Conservation (phyloP, 2,329 filamentous ascomycete genomes). For the Didymella arachidicola region DNA sequence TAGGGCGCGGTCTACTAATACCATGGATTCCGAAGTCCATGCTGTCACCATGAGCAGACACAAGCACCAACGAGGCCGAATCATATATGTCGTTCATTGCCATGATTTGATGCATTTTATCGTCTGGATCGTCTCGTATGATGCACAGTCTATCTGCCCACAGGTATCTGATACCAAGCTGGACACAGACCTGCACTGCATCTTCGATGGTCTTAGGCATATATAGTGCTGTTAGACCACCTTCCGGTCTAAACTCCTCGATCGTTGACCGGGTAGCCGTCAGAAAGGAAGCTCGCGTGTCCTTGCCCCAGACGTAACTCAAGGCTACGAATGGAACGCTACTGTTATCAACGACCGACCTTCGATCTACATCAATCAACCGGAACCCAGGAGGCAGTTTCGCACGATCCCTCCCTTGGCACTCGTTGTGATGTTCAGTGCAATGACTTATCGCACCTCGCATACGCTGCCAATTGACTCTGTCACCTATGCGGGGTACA, state of each 20-base stretch:
- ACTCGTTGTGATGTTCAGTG: too few relatives aligned
- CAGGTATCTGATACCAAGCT: slow-evolving; percentile 1
- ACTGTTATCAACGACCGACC: too few relatives aligned
- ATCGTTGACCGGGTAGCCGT: not conserved
- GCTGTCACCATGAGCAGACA: not conserved
- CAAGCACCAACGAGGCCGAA: not conserved
- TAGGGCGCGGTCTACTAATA: not conserved
- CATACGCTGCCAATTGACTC: too few relatives aligned
- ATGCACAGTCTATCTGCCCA: slow-evolving; percentile 15
- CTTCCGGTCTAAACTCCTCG: not conserved
- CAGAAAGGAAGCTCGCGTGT: not conserved
- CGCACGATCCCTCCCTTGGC: too few relatives aligned
- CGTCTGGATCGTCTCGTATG: slow-evolving; percentile 8
- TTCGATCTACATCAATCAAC: too few relatives aligned
- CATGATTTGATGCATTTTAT: not conserved
- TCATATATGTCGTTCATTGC: not conserved
- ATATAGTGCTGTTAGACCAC: not conserved
- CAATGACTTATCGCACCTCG: too few relatives aligned
- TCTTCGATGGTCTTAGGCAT: slow-evolving; percentile 1
- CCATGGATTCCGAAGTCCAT: slow-evolving; percentile 1
- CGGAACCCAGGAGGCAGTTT: too few relatives aligned
- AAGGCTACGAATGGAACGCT: slow-evolving; percentile 46
- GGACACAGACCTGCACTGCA: not conserved
- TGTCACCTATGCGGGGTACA: too few relatives aligned
- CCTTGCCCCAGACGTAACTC: slow-evolving; percentile 1